Percentiles rank a stretch among this genome's conserved stretches.
Evolutionary conservation across 169 alveolate genomes (phyloP).

Genomic region (Theileria equi): DNA sequence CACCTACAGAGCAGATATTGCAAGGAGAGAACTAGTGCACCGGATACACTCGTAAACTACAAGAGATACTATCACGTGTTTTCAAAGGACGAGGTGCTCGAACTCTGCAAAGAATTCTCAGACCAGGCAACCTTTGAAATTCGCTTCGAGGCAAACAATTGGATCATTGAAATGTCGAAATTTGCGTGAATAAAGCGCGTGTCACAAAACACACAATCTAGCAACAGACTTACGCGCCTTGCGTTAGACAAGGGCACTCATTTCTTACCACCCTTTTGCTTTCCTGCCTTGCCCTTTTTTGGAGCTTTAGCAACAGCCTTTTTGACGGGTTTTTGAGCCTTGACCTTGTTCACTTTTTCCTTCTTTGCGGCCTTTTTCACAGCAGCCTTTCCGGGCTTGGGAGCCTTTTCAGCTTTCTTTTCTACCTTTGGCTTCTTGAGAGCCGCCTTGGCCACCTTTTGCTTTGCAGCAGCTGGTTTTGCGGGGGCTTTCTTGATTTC

Average conservation of each 20-base stretch:
- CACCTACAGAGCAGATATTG: slow-evolving; percentile 40
- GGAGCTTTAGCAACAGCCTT: not conserved
- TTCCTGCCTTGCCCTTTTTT: not conserved
- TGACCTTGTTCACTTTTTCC: not conserved
- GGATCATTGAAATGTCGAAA: slow-evolving; percentile 34
- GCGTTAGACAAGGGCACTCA: too few relatives aligned
- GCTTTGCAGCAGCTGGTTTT: not conserved
- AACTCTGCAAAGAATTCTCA: slow-evolving; percentile 18
- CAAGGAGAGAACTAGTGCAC: not conserved
- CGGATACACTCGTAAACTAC: not conserved
- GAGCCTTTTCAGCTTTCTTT: not conserved
- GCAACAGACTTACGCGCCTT: too few relatives aligned
- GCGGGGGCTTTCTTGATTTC: not conserved
- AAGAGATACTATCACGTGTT: slow-evolving; percentile 55
- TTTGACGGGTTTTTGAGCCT: not conserved
- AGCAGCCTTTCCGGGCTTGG: not conserved
- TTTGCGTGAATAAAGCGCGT: too few relatives aligned
- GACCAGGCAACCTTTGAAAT: slow-evolving; percentile 7
- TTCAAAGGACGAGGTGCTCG: slow-evolving; percentile 45
- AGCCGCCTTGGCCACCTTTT: too few relatives aligned
- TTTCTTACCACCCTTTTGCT: too few relatives aligned
- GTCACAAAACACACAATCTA: too few relatives aligned
- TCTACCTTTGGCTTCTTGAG: too few relatives aligned
- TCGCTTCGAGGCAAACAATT: slow-evolving; percentile 43
- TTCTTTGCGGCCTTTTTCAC: slow-evolving; percentile 4